Evolutionary conservation across 129 eudicot genomes (phyloP).

Genomic region (Heracleum sosnowskyi): DNA sequence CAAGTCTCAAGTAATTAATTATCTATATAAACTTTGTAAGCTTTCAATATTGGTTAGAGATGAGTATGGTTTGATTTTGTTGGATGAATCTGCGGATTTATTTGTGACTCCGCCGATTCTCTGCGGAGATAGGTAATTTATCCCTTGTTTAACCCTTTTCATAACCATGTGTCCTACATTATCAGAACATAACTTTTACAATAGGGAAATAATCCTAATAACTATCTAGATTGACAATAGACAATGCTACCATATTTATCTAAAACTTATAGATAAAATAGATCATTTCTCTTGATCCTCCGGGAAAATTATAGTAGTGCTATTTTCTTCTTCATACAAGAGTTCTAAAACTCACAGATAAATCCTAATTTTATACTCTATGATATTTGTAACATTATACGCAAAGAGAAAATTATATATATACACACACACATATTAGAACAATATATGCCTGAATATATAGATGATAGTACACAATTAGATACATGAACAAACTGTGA

Average conservation of each 20-base stretch:
- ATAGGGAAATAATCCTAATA: background rate
- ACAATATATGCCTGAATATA: background rate
- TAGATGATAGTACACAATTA: background rate
- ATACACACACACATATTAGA: background rate
- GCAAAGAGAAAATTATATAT: background rate
- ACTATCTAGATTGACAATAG: background rate
- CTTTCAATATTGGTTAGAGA: too few species aligned
- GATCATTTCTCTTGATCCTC: background rate
- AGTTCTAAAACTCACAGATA: background rate
- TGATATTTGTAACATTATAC: background rate
- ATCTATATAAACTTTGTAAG: too few species aligned
- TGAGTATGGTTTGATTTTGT: too few species aligned
- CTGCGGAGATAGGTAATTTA: too few species aligned
- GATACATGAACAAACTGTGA: background rate
- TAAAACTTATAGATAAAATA: background rate
- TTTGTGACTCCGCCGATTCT: too few species aligned
- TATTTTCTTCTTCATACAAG: background rate
- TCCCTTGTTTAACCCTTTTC: too few species aligned
- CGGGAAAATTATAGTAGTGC: background rate
- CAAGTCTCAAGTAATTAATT: too few species aligned
- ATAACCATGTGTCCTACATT: too few species aligned
- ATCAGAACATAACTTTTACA: background rate
- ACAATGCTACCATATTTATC: background rate
- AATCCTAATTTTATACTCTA: background rate
- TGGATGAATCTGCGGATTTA: too few species aligned